Evolutionary conservation across 2,329 filamentous ascomycete genomes (phyloP), one percentile per base, ranked within the genome.

Genomic region (Coniochaeta sp.): DNA sequence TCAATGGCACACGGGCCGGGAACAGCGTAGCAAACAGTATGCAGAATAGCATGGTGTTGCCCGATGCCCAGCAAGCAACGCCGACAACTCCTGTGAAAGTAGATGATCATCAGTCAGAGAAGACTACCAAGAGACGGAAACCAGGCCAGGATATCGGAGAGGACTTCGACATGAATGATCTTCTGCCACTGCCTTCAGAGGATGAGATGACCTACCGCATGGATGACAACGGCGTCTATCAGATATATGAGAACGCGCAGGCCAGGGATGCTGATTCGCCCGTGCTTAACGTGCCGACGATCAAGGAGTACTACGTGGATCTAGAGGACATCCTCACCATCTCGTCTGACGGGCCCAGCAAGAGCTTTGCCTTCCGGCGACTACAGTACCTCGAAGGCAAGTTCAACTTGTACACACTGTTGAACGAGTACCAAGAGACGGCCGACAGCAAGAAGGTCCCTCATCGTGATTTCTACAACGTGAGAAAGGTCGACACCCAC

Each of bases 401-500:
- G 71, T 99, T 96, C 76, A 96, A 97, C 71, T 82, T 99, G 24
- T 97, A 99, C 71, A 85, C 88, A 24, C 83, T 99, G 33, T 79
- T 98, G 61, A 98, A 99, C 71, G 95, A 97, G 73, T 98, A 98
- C 67, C 93, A 98, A 71, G 95, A 99, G 74, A 95, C 96, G 58
- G 93, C 95, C 62, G 95, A 99, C 77, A 97, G 91, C 73, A 99
- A 99, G 74, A 93, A 90, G 68, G 95, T 98, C 59, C 95, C 95
- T 2, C 95, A 99, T 74, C 87, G 95, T 78, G 95, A 99, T 75
- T 99, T 99, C 71, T 99, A 99, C 79, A 99, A 99, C 71, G 95
- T 99, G 57, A 85, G 95, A 71, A 99, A 99, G 74, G 95, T 99
- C 58, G 95, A 99, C 71, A 99, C 95, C 9, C 95, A 99, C 81